phyloP scores from a whole-genome alignment of 768 basidiomycete genomes.

The Lanmaoa rubissima region DNA sequence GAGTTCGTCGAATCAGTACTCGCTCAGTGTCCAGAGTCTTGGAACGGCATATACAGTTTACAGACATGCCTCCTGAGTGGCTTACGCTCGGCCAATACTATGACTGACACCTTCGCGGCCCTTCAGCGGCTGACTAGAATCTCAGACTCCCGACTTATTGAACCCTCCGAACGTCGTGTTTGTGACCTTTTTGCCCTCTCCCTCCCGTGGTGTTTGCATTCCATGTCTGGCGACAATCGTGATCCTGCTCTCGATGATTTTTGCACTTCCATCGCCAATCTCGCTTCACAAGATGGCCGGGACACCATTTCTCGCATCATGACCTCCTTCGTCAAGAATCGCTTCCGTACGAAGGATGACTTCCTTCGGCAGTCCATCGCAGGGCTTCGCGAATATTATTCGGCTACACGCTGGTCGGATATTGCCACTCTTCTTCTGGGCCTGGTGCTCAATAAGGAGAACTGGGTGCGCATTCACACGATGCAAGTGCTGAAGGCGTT shows the following conservation, averaged over 20 bases:
- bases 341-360: slow-evolving; percentile 91
- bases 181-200: slow-evolving; percentile 80
- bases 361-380: slow-evolving; percentile 87
- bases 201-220: slow-evolving; percentile 86
- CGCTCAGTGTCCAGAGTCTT: slow-evolving; percentile 65
- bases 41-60: slow-evolving; percentile 62
- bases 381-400: slow-evolving; percentile 84
- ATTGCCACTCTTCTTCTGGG: slow-evolving; percentile 85
- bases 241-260: slow-evolving; percentile 65
- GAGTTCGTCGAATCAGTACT: slow-evolving; percentile 67
- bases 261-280: slow-evolving; percentile 64
- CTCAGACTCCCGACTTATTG: slow-evolving; percentile 63
- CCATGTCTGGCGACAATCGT: slow-evolving; percentile 61
- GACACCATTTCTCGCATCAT: slow-evolving; percentile 85
- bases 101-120: slow-evolving; percentile 61
- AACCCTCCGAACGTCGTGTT: slow-evolving; percentile 65
- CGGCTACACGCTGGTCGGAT: slow-evolving; percentile 70
- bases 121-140: slow-evolving; percentile 62
- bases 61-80: slow-evolving; percentile 76
- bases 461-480: slow-evolving; percentile 77
- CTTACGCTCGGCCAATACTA: slow-evolving; percentile 74
- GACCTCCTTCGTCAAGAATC: slow-evolving; percentile 81
- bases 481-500: slow-evolving; percentile 89
- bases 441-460: slow-evolving; percentile 76
- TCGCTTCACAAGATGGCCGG: slow-evolving; percentile 72